These are phyloP conservation scores for Cavenderia fasciculata DNA, from an alignment of 78 protist species.

Conservation along the genomic window DNA sequence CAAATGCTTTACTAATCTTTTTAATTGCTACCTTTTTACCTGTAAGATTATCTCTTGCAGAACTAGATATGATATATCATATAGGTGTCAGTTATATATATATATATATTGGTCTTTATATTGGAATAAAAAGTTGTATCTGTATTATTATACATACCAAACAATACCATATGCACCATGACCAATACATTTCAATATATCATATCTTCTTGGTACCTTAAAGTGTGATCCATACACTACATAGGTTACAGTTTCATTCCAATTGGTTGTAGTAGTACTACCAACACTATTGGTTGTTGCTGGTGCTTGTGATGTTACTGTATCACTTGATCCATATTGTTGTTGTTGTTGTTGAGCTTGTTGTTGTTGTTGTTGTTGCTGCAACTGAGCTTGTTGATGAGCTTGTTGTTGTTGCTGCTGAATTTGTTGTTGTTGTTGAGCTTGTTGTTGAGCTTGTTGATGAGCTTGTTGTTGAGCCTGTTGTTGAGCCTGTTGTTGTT, in stretches of 20 bases:
- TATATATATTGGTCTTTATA: too few relatives aligned
- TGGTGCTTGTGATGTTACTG: neutral
- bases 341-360: neutral
- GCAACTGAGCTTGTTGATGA: constrained; percentile 10
- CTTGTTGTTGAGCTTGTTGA: constrained; percentile 32
- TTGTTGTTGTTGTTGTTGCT: constrained; percentile 41
- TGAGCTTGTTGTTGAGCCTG: constrained; percentile 21
- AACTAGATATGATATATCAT: too few relatives aligned
- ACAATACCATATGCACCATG: constrained; percentile 81
- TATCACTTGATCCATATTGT: neutral
- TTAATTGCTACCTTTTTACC: constrained; percentile 94
- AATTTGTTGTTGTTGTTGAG: constrained; percentile 22
- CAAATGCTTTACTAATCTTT: constrained; percentile 93
- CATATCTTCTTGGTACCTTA: constrained; percentile 61
- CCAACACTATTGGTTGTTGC: neutral
- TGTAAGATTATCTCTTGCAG: constrained; percentile 53
- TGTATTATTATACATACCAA: constrained; percentile 8
- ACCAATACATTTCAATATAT: constrained; percentile 45
- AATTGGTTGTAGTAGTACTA: too few relatives aligned
- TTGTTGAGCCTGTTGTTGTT: neutral
- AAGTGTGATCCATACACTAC: constrained; percentile 41
- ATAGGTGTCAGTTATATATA: too few relatives aligned
- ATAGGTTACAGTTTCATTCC: constrained; percentile 22
- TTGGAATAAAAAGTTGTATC: neutral
- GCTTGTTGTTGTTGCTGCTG: constrained; percentile 20